Evolutionary conservation across 1,139 yeast species (phyloP), one percentile per base, ranked within the genome.

Genomic region (Petasospora rhodanensis): DNA sequence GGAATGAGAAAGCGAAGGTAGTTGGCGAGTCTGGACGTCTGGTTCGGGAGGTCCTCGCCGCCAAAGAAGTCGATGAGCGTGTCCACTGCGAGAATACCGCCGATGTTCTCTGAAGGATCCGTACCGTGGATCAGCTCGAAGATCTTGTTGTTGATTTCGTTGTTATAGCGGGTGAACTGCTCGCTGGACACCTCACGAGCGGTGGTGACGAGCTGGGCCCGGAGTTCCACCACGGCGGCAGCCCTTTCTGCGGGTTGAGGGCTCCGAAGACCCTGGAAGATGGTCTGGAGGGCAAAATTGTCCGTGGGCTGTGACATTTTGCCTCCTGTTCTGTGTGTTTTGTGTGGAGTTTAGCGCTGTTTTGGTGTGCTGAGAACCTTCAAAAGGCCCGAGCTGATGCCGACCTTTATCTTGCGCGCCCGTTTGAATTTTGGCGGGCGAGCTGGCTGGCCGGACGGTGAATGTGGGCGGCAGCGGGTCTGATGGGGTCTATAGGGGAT

Each of bases 81-180:
- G 58, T 86, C 93, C 40, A 91, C 80, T 7, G 96, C 97, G 12
- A 86, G 74, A 24, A 89, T 81, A 22, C 96, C 97, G 9, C 97
- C 97, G 24, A 89, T 69, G 43, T 84, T 79, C 44, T 82, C 87
- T 20, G 70, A 61, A 2, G 79, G 63, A 46, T 82, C 91, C 10
- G 77, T 73, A 9, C 91, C 77, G 47, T 86, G 87, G 31, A 87
- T 73, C 34, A 87, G 67, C 54, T 85, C 96, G 56, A 86, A 89
- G 19, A 91, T 85, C 41, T 83, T 76, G 54, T 86, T 84, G 62
- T 89, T 87, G 43, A 91, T 80, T 42, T 82, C 93, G 54, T 83
- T 86, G 57, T 83, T 85, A 57, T 83, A 83, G 27, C 87, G 62
- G 39, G 83, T 76, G 51, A 84, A 77, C 48, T 82, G 91, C 53